Conservation (phyloP, 2,329 filamentous ascomycete genomes). For the Alternaria solani region DNA sequence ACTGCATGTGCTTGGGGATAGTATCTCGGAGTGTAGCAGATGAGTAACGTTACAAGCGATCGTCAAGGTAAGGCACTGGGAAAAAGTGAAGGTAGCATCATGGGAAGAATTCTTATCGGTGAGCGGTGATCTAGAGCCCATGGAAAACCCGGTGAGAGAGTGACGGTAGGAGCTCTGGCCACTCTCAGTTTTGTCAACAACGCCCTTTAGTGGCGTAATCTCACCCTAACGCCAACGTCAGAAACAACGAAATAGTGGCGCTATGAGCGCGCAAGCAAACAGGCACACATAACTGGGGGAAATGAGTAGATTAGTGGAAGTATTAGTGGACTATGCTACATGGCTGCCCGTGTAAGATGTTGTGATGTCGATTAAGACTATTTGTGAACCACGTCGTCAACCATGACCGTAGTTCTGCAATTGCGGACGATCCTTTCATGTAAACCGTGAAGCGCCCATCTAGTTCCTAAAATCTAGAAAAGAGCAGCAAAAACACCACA, state of each 20-base stretch:
- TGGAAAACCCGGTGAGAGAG: neutral
- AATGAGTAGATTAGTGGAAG: neutral
- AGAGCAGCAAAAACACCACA: neutral
- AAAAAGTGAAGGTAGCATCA: neutral
- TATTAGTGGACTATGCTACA: conserved; percentile 11
- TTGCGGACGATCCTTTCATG: neutral
- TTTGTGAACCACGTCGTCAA: neutral
- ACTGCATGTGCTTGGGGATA: neutral
- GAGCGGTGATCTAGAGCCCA: neutral
- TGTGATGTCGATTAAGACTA: neutral
- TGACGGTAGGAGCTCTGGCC: neutral
- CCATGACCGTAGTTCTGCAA: neutral
- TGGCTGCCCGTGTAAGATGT: neutral
- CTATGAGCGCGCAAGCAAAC: neutral
- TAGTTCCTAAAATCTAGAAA: neutral
- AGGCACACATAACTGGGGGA: neutral
- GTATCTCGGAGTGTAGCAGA: neutral
- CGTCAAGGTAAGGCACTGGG: neutral
- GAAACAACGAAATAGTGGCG: neutral
- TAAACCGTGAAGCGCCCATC: neutral
- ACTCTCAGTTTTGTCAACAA: neutral
- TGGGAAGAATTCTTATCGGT: neutral
- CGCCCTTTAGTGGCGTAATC: neutral
- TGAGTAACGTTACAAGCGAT: neutral
- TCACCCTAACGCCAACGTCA: neutral